Evolutionary conservation across 345 rosid genomes (phyloP).

Genomic region (Salix arbutifolia): DNA sequence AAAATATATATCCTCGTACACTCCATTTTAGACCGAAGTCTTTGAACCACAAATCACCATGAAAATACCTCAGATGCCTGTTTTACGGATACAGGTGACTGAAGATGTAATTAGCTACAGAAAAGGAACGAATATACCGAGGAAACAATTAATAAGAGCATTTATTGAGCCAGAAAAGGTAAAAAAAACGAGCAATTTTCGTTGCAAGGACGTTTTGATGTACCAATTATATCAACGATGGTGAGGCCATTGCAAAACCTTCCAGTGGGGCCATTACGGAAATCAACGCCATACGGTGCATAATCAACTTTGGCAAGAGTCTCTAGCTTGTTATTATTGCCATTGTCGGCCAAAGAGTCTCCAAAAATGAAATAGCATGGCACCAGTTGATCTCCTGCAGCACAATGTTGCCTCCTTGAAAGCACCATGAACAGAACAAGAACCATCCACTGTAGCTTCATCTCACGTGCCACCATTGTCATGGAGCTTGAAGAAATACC

Average conservation of each 20-base stretch:
- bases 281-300: slow-evolving; percentile 21
- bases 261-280: slow-evolving; percentile 11
- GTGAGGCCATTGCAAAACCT: slow-evolving; percentile 22
- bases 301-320: slow-evolving; percentile 16
- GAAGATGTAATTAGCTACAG: neutral
- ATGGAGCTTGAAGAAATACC: too few species aligned
- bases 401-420: neutral
- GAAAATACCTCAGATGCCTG: too few species aligned
- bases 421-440: neutral
- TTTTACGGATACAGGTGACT: too few species aligned
- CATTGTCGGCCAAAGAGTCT: slow-evolving; percentile 24
- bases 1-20: too few species aligned
- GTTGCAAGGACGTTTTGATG: too few species aligned
- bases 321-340: slow-evolving; percentile 18
- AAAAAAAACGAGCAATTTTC: neutral
- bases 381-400: slow-evolving; percentile 1
- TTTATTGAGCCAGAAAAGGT: neutral
- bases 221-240: slow-evolving; percentile 19
- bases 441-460: neutral
- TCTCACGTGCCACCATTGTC: neutral
- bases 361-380: slow-evolving; percentile 27
- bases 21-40: too few species aligned
- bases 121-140: neutral
- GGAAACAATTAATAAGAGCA: neutral
- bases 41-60: too few species aligned